A percentile compares a stretch with the other conserved stretches of the same genome.
These are phyloP conservation scores for Glycine soja DNA, from an alignment of 306 rosid genomes.

Conservation along the genomic window DNA sequence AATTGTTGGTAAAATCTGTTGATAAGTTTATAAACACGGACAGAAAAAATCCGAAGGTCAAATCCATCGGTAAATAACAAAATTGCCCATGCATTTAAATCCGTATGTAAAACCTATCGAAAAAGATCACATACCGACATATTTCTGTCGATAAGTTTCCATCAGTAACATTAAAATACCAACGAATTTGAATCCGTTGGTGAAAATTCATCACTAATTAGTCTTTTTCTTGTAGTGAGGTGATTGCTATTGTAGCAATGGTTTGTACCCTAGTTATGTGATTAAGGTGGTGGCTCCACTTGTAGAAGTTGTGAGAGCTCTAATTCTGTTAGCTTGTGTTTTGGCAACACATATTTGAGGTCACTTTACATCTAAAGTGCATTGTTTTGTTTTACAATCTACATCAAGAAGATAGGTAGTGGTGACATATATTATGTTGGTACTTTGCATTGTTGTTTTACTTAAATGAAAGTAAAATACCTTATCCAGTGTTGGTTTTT, in stretches of 20 bases:
- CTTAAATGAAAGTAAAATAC: not conserved
- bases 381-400: not conserved
- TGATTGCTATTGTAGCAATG: slow-evolving; percentile 27
- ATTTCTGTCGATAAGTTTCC: no score
- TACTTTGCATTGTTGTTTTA: not conserved
- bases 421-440: not conserved
- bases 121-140: no score
- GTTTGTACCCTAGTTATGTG: slow-evolving; percentile 1
- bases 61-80: no score
- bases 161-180: no score
- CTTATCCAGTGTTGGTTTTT: not conserved
- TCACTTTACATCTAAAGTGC: slow-evolving; percentile 2
- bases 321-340: not conserved
- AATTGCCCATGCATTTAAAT: no score
- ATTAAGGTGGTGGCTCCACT: slow-evolving; percentile 1
- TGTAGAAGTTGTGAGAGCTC: slow-evolving; percentile 14
- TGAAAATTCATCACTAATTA: no score
- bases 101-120: no score
- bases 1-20: no score
- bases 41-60: no score
- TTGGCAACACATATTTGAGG: not conserved
- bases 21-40: no score
- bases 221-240: not conserved
- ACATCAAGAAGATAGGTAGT: not conserved
- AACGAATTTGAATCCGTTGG: no score